phyloP scores from a whole-genome alignment of 345 rosid genomes.

The Alliaria petiolata region DNA sequence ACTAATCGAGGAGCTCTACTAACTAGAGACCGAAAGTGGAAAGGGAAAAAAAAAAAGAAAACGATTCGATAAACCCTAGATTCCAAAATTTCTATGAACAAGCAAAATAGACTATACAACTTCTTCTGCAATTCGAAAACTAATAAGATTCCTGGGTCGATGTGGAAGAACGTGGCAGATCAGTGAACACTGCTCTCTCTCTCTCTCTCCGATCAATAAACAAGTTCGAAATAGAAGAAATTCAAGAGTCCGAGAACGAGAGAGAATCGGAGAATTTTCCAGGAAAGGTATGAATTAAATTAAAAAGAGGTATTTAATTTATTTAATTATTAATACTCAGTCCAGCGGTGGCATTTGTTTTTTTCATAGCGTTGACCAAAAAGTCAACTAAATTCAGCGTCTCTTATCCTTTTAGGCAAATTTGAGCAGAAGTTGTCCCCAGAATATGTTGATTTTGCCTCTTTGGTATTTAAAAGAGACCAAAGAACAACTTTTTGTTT shows the following conservation, averaged over 20 bases:
- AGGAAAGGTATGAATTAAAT: neutral
- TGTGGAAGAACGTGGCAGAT: neutral
- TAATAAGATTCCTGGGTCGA: neutral
- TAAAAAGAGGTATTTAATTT: neutral
- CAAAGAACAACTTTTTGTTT: neutral
- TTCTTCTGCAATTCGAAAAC: neutral
- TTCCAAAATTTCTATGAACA: neutral
- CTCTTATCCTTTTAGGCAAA: too few species aligned
- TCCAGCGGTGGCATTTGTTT: conserved; percentile 7
- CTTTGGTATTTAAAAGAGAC: too few species aligned
- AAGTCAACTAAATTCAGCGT: too few species aligned
- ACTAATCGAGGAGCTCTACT: neutral
- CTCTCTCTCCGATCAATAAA: neutral
- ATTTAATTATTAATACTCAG: neutral
- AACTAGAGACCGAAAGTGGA: neutral
- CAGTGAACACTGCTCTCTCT: neutral
- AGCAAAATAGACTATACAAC: neutral
- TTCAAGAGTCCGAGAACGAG: neutral
- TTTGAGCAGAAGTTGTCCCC: too few species aligned
- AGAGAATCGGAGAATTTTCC: neutral
- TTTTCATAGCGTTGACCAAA: conserved; percentile 9
- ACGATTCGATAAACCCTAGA: conserved; percentile 9
- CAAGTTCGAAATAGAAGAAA: neutral
- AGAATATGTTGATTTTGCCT: too few species aligned
- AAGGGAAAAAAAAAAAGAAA: neutral